These are phyloP conservation scores for Pythium dissimile DNA, from an alignment of 352 stramenopile species.

Conservation along the genomic window DNA sequence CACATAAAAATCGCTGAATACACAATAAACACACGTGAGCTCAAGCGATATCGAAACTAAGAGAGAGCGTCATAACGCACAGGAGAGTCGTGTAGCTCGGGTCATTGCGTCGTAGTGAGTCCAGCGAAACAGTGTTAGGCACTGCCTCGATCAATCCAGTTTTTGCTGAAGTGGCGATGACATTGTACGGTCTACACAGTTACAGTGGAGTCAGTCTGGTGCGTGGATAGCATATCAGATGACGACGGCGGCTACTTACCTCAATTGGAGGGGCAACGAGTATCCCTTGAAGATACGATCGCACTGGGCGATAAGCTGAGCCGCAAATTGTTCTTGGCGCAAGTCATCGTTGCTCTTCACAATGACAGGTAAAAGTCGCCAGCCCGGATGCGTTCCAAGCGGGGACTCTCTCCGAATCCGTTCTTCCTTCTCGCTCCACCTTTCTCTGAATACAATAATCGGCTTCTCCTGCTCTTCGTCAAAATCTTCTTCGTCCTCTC, in stretches of 20 bases:
- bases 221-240: too few species aligned
- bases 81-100: conserved; percentile 82
- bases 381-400: conserved; percentile 51
- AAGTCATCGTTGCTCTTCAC: conserved; percentile 98
- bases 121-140: conserved; percentile 95
- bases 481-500: conserved; percentile 36
- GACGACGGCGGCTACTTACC: conserved; percentile 46
- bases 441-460: conserved; percentile 80
- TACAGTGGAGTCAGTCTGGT: conserved; percentile 15
- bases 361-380: conserved; percentile 89
- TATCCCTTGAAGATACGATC: conserved; percentile 94
- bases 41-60: too few species aligned
- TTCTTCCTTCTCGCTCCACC: conserved; percentile 72
- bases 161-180: conserved; percentile 92
- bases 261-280: conserved; percentile 90
- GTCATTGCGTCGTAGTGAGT: conserved; percentile 94
- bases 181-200: conserved; percentile 88
- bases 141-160: conserved; percentile 97
- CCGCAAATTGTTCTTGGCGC: conserved; percentile 96
- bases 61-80: conserved; percentile 58
- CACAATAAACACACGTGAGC: too few species aligned
- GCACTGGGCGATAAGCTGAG: conserved; percentile 96
- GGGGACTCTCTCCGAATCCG: conserved; percentile 57
- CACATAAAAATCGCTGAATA: conserved; percentile 90
- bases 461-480: conserved; percentile 54